Percentiles rank a stretch among this genome's conserved stretches.
These are phyloP conservation scores for Lomentospora prolificans DNA, from an alignment of 2,329 filamentous ascomycete species.

Conservation along the genomic window DNA sequence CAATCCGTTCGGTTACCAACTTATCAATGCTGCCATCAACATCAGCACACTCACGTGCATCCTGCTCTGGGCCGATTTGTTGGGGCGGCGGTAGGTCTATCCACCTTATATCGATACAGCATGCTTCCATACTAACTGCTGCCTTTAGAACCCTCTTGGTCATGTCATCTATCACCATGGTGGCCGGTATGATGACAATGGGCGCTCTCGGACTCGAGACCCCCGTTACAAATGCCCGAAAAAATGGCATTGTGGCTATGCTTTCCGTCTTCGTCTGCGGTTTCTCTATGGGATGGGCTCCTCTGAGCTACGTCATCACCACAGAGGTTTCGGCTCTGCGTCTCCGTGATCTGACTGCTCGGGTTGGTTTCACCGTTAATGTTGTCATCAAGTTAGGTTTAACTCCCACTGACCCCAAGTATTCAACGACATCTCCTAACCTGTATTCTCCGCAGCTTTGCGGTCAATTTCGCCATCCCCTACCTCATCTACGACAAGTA, in stretches of 20 bases:
- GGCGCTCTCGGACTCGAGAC: constrained; percentile 4
- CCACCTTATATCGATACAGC: constrained; percentile 4
- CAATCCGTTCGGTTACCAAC: neutral
- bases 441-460: constrained; percentile 21
- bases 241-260: constrained; percentile 8
- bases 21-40: constrained; percentile 1
- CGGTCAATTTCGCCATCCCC: constrained; percentile 24
- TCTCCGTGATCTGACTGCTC: constrained; percentile 2
- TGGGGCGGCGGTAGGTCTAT: constrained; percentile 11
- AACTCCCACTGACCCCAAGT: neutral
- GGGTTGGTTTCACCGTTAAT: constrained; percentile 9
- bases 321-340: constrained; percentile 14
- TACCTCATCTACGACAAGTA: constrained; percentile 26
- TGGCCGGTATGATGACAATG: constrained; percentile 6
- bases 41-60: constrained; percentile 4
- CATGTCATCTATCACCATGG: neutral
- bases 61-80: neutral
- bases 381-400: constrained; percentile 9
- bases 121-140: neutral
- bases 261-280: constrained; percentile 10
- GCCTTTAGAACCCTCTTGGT: neutral
- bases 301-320: constrained; percentile 11
- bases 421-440: constrained; percentile 11
- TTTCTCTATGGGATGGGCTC: constrained; percentile 9
- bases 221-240: constrained; percentile 1